Evolutionary conservation across 1,139 yeast species (phyloP).

Genomic region (Spencermartinsiella ligniputridi): DNA sequence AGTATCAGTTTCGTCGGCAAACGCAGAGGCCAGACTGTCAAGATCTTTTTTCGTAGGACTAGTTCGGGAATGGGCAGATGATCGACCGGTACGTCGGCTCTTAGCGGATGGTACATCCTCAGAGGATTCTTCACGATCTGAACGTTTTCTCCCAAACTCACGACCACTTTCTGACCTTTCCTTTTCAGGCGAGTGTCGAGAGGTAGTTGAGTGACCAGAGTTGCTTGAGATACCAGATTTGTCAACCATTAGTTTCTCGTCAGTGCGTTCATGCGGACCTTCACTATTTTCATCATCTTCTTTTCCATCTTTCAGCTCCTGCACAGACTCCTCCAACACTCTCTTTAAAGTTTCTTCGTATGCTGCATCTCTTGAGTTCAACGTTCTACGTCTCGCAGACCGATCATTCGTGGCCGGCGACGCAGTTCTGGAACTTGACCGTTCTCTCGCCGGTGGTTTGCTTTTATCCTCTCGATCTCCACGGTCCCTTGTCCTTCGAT

Average conservation of each 20-base stretch:
- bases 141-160: not conserved
- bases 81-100: not conserved
- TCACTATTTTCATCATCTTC: constrained; percentile 8
- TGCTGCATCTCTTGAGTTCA: constrained; percentile 46
- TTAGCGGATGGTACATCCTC: not conserved
- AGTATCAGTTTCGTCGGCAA: not conserved
- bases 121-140: not conserved
- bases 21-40: not conserved
- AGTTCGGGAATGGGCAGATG: not conserved
- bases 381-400: constrained; percentile 18
- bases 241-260: constrained; percentile 9
- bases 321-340: constrained; percentile 68
- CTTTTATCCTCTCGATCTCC: constrained; percentile 12
- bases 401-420: constrained; percentile 2
- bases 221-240: constrained; percentile 5
- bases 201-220: constrained; percentile 1
- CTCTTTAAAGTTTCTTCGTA: constrained; percentile 66
- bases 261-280: constrained; percentile 30
- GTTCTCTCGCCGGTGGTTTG: constrained; percentile 3
- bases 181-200: not conserved
- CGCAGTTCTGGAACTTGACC: not conserved
- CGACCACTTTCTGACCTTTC: not conserved
- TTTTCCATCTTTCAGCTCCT: constrained; percentile 31
- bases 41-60: not conserved
- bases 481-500: not conserved